phyloP scores from a whole-genome alignment of 495 filamentous ascomycete species.

The Podospora conica region DNA sequence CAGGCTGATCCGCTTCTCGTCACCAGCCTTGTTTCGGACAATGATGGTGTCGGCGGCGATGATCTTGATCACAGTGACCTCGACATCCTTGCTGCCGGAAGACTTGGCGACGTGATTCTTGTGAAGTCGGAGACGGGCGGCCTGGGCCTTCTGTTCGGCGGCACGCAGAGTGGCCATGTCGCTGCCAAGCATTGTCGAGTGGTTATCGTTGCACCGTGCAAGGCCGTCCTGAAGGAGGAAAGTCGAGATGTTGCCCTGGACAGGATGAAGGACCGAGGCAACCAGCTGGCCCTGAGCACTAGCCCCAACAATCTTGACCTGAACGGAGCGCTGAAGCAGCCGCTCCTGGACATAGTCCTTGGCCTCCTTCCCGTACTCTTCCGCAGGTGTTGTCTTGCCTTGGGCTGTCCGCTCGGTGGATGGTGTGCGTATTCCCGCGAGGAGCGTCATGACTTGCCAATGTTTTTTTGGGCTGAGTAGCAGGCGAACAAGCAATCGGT shows the following conservation, averaged over 20 bases:
- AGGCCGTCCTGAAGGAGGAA: conserved; percentile 82
- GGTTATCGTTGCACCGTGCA: conserved; percentile 87
- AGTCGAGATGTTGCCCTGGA: conserved; percentile 82
- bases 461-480: conserved; percentile 71
- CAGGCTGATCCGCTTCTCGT: conserved; percentile 83
- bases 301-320: conserved; percentile 72
- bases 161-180: conserved; percentile 82
- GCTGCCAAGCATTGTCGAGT: conserved; percentile 77
- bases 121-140: conserved; percentile 66
- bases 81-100: conserved; percentile 50
- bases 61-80: conserved; percentile 78
- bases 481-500: conserved; percentile 81
- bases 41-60: conserved; percentile 85
- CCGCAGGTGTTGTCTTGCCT: conserved; percentile 72
- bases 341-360: conserved; percentile 78
- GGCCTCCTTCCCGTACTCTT: conserved; percentile 82
- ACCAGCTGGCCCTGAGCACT: conserved; percentile 83
- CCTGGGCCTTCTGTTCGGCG: conserved; percentile 81
- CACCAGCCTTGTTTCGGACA: conserved; percentile 72
- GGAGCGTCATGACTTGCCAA: conserved; percentile 70
- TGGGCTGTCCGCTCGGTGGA: conserved; percentile 73
- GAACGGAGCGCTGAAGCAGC: conserved; percentile 77
- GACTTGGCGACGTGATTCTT: conserved; percentile 65
- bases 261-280: conserved; percentile 75
- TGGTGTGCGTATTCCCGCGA: conserved; percentile 85